Evolutionary conservation across 2,329 filamentous ascomycete species (phyloP).

Genomic region (Fusarium torreyae): DNA sequence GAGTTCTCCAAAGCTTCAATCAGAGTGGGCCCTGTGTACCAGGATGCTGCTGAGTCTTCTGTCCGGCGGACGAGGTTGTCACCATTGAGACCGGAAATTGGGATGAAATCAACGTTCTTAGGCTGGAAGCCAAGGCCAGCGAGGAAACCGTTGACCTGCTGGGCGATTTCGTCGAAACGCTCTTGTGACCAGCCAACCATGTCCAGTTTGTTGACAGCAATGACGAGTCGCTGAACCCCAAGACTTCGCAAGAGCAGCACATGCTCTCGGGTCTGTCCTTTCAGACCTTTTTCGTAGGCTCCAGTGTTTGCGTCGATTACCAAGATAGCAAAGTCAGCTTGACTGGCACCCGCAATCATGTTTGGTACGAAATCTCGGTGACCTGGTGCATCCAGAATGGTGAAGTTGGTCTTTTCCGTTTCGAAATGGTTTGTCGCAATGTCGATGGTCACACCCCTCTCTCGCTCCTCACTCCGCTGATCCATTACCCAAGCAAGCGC

Average conservation of each 20-base stretch:
- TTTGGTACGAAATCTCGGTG: constrained; percentile 98
- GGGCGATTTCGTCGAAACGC: constrained; percentile 86
- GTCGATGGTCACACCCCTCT: constrained; percentile 94
- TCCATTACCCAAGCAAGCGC: constrained; percentile 98
- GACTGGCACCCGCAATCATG: constrained; percentile 97
- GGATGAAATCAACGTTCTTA: constrained; percentile 88
- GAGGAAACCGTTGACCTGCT: constrained; percentile 88
- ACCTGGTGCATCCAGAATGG: constrained; percentile 94
- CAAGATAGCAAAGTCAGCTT: constrained; percentile 94
- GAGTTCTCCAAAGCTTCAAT: constrained; percentile 89
- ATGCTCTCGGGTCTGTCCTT: constrained; percentile 95
- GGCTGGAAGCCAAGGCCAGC: constrained; percentile 84
- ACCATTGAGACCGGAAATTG: constrained; percentile 89
- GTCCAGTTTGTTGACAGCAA: constrained; percentile 97
- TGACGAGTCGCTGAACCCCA: constrained; percentile 88
- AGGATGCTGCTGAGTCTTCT: constrained; percentile 71
- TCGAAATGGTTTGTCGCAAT: constrained; percentile 96
- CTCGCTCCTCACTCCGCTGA: constrained; percentile 89
- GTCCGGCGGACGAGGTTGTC: constrained; percentile 82
- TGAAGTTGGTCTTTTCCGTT: constrained; percentile 88
- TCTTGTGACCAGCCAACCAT: constrained; percentile 85
- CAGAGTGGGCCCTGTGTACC: constrained; percentile 86
- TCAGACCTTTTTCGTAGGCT: constrained; percentile 93
- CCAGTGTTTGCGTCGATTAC: constrained; percentile 93
- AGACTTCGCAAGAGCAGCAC: constrained; percentile 90